Evolutionary conservation across 2,329 filamentous ascomycete genomes (phyloP), one percentile per base, ranked within the genome.

Genomic region (Fusarium brevicatenulatum): DNA sequence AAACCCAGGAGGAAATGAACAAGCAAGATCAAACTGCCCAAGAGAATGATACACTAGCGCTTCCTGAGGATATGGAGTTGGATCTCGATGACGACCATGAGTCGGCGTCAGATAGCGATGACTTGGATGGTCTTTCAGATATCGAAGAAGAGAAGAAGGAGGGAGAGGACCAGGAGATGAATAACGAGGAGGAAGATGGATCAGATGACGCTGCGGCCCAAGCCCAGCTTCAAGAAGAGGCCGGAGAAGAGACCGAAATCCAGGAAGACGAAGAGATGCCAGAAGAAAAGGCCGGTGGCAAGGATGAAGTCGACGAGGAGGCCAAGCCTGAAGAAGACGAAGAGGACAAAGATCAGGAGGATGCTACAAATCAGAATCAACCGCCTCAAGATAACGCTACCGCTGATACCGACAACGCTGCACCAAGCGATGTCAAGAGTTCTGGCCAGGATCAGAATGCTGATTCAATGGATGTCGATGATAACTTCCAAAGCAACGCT

Each of bases 21-120:
- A 85, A 84, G 52, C 89, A 91, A 75, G 90, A 95, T 67, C 92
- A 94, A 57, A 92, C 95, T 76, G 89, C 93, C 4, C 89, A 95
- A 75, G 92, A 97, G 79, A 91, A 94, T 76, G 91, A 97, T 68
- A 91, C 92, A 5, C 85, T 97, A 67, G 94, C 95, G 50, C 85
- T 97, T 28, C 95, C 95, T 0, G 95, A 97, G 46, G 94, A 97
- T 72, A 92, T 98, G 86, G 91, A 97, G 64, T 88, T 98, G 80
- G 90, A 95, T 72, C 87, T 96, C 62, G 92, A 95, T 72, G 92
- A 93, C 34, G 92, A 93, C 43, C 85, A 89, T 34, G 86, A 87
- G 23, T 88, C 88, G 9, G 84, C 83, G 10, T 86, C 85, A 18
- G 88, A 86, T 19, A 86, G 86, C 42, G 89, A 91, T 70, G 86